A percentile compares a stretch with the other conserved stretches of the same genome.
Evolutionary conservation across 2,329 filamentous ascomycete genomes (phyloP).

Genomic region (Colletotrichum destructivum): DNA sequence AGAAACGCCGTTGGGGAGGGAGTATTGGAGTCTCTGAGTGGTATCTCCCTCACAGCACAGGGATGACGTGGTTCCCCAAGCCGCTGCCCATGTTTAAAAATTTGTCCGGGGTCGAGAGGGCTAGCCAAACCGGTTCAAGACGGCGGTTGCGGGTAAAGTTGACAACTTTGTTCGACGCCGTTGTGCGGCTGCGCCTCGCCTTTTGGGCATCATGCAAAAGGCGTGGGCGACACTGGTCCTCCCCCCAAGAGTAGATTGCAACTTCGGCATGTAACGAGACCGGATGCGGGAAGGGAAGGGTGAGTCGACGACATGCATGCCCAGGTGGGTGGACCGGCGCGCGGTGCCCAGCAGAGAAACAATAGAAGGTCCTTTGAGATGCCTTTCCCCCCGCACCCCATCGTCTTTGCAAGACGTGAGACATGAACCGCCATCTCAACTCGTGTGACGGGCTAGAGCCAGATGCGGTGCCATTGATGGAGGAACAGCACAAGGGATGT

Average conservation of each 20-base stretch:
- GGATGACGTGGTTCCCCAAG: neutral
- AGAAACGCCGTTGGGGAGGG: neutral
- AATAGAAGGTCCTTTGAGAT: neutral
- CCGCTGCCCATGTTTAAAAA: neutral
- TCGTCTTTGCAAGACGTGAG: slow-evolving; percentile 1
- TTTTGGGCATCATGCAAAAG: neutral
- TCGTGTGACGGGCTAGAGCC: neutral
- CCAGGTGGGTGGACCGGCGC: too few relatives aligned
- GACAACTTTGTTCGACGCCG: neutral
- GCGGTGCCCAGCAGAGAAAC: neutral
- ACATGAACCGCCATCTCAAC: neutral
- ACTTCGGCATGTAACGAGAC: neutral
- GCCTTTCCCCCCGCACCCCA: neutral
- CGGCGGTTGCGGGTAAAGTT: slow-evolving; percentile 6
- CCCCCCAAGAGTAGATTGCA: too few relatives aligned
- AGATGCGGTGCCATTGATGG: neutral
- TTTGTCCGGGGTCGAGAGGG: neutral
- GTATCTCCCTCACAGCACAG: too few relatives aligned
- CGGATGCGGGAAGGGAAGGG: slow-evolving; percentile 14
- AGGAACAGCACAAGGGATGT: slow-evolving; percentile 4
- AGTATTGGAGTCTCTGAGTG: neutral
- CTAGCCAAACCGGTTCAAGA: neutral
- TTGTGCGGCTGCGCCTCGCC: neutral
- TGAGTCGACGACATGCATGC: slow-evolving; percentile 2
- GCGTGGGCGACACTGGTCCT: neutral